phyloP scores from a whole-genome alignment of 345 rosid genomes.

The Populus pruinosa region DNA sequence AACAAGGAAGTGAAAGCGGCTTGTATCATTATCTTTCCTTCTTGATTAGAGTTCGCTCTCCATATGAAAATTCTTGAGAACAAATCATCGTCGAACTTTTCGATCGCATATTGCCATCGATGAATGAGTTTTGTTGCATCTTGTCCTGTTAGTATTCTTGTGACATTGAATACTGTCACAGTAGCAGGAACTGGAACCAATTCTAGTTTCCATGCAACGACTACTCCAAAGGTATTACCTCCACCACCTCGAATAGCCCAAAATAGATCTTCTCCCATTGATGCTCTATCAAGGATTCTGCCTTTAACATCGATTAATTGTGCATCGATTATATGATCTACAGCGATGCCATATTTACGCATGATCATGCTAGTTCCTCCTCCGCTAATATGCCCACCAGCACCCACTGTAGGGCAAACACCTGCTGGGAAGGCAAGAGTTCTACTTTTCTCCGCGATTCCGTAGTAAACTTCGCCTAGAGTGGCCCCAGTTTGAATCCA shows the following conservation, averaged over 20 bases:
- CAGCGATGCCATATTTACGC: constrained; percentile 19
- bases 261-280: constrained; percentile 23
- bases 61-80: background rate
- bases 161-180: constrained; percentile 12
- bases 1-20: constrained; percentile 3
- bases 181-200: constrained; percentile 7
- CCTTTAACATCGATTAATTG: constrained; percentile 5
- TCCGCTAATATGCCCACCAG: constrained; percentile 16
- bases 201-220: constrained; percentile 4
- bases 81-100: background rate
- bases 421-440: constrained; percentile 13
- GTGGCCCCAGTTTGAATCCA: constrained; percentile 22
- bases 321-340: constrained; percentile 14
- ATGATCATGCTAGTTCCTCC: constrained; percentile 17
- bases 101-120: constrained; percentile 14
- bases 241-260: constrained; percentile 27
- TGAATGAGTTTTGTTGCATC: constrained; percentile 12
- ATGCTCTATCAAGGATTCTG: constrained; percentile 7
- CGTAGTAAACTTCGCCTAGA: constrained; percentile 16
- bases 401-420: constrained; percentile 21
- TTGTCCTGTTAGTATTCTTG: background rate
- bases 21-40: background rate
- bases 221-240: constrained; percentile 19
- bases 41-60: background rate
- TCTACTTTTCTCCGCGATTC: constrained; percentile 11